phyloP scores from a whole-genome alignment of 306 rosid species.

The Citrullus mucosospermus region DNA sequence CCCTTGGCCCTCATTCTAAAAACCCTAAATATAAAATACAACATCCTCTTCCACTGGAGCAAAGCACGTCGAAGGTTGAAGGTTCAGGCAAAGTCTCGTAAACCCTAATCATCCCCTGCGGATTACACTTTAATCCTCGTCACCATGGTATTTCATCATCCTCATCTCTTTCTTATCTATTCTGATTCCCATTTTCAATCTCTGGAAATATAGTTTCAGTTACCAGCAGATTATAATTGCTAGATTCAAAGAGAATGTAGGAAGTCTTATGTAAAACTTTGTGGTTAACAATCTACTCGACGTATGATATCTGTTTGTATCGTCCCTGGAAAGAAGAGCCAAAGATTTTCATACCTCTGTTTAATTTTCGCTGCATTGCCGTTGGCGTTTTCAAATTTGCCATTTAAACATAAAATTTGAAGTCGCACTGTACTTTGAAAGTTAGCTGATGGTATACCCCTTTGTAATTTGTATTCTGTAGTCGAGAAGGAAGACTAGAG shows the following conservation, averaged over 20 bases:
- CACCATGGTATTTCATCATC: background rate
- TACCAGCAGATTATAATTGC: background rate
- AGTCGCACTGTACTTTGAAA: background rate
- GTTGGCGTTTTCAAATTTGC: background rate
- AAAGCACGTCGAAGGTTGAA: background rate
- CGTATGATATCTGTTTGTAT: background rate
- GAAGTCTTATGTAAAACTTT: background rate
- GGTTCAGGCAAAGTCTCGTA: background rate
- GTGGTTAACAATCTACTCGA: background rate
- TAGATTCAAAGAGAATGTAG: background rate
- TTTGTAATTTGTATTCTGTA: background rate
- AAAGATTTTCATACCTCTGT: background rate
- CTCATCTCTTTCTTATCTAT: background rate
- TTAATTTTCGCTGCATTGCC: background rate
- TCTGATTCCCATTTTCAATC: background rate
- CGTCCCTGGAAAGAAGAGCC: background rate
- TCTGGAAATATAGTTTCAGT: background rate
- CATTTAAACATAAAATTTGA: background rate
- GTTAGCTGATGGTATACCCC: background rate
- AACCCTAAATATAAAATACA: constrained; percentile 2
- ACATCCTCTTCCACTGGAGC: background rate
- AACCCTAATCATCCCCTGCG: background rate
- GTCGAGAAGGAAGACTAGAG: constrained; percentile 35
- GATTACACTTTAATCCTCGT: background rate
- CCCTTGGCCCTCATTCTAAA: background rate